These are phyloP conservation scores for Saccharomyces cerevisiae DNA, from an alignment of 805 yeast genomes.

Conservation along the genomic window DNA sequence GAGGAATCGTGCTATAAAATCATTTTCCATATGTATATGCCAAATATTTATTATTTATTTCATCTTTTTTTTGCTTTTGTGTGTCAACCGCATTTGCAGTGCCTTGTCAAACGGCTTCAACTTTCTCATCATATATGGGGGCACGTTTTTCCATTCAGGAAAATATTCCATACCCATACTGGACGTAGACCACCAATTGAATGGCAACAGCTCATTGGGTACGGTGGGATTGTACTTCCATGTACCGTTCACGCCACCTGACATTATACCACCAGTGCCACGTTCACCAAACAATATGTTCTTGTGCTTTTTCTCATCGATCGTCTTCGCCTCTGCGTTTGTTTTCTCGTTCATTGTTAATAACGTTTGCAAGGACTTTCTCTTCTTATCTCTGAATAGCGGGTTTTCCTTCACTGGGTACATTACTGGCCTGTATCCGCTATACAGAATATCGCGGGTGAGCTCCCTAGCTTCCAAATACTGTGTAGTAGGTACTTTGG, in stretches of 20 bases:
- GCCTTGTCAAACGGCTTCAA: slow-evolving; percentile 24
- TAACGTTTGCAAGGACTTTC: neutral
- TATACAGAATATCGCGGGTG: slow-evolving; percentile 24
- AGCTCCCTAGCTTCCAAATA: slow-evolving; percentile 23
- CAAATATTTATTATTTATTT: neutral
- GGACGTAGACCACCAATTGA: slow-evolving; percentile 24
- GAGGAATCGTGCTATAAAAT: neutral
- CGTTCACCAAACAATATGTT: slow-evolving; percentile 17
- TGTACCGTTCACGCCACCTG: slow-evolving; percentile 28
- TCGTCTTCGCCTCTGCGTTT: neutral
- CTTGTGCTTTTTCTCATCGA: neutral
- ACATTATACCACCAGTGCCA: slow-evolving; percentile 26
- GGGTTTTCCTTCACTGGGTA: slow-evolving; percentile 30
- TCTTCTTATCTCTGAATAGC: slow-evolving; percentile 15
- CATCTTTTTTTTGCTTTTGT: neutral
- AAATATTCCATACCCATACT: slow-evolving; percentile 27
- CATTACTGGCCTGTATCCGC: slow-evolving; percentile 29
- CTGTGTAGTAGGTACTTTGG: slow-evolving; percentile 29
- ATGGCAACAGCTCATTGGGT: slow-evolving; percentile 18
- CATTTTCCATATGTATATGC: neutral
- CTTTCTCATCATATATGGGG: slow-evolving; percentile 15
- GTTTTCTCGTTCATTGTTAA: neutral
- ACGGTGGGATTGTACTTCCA: slow-evolving; percentile 25
- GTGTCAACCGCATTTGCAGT: neutral
- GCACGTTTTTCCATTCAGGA: slow-evolving; percentile 28